Evolutionary conservation across 1,284 basidiomycete genomes (phyloP).

Genomic region (Trichosporon sp.): DNA sequence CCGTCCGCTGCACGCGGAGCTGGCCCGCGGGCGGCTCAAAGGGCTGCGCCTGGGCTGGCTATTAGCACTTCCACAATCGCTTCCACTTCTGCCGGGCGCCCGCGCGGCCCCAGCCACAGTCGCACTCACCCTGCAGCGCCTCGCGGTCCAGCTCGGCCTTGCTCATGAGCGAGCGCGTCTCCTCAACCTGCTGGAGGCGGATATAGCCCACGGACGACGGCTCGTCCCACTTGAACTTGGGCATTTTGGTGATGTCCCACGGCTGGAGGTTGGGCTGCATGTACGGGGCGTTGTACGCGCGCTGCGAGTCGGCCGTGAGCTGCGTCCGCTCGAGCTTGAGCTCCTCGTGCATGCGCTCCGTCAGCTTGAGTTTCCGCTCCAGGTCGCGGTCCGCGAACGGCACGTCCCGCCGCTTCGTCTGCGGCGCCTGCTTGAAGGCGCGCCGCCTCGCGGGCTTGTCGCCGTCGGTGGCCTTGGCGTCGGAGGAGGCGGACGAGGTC

Average conservation of each 20-base stretch:
- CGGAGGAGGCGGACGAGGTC: not conserved
- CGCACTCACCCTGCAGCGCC: conserved; percentile 68
- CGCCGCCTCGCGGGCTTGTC: not conserved
- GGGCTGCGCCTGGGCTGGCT: conserved; percentile 68
- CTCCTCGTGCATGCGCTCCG: not conserved
- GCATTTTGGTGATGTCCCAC: conserved; percentile 36
- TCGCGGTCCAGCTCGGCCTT: conserved; percentile 80
- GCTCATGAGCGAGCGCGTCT: conserved; percentile 66
- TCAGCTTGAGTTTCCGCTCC: not conserved
- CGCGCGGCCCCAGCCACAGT: too few species aligned
- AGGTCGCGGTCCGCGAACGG: not conserved
- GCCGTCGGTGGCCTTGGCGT: not conserved
- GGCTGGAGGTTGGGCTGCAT: not conserved
- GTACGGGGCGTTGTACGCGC: not conserved
- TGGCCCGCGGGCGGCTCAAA: conserved; percentile 61
- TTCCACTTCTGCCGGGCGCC: too few species aligned
- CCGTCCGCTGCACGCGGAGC: conserved; percentile 66
- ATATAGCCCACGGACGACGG: conserved; percentile 64
- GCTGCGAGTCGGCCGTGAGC: not conserved
- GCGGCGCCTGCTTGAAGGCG: not conserved
- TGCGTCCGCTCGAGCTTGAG: not conserved
- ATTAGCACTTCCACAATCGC: too few species aligned
- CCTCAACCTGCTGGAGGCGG: conserved; percentile 64
- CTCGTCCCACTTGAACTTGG: conserved; percentile 56
- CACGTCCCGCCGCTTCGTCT: not conserved